Evolutionary conservation across 2,329 filamentous ascomycete genomes (phyloP).

Genomic region (Periconia macrospinosa): DNA sequence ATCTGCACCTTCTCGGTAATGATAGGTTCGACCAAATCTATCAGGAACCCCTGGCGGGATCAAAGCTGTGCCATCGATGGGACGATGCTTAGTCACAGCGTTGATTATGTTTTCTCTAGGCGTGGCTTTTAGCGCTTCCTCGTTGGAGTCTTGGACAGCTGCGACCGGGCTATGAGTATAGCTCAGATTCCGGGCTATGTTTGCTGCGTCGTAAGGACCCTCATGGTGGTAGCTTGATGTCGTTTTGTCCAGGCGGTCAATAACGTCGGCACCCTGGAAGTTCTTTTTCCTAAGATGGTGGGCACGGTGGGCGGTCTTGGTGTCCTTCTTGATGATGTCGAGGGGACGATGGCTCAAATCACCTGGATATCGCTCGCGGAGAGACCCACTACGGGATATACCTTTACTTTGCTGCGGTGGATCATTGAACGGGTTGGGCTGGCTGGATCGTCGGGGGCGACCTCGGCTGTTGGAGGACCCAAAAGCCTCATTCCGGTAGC

Average conservation of each 20-base stretch:
- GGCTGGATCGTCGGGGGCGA: conserved; percentile 38
- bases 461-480: conserved; percentile 26
- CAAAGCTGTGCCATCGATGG: conserved; percentile 76
- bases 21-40: conserved; percentile 67
- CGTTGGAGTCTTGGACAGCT: conserved; percentile 72
- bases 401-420: conserved; percentile 22
- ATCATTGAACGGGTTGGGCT: conserved; percentile 29
- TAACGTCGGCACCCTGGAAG: conserved; percentile 71
- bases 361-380: conserved; percentile 63
- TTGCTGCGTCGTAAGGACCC: conserved; percentile 84
- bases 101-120: conserved; percentile 77
- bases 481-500: conserved; percentile 36
- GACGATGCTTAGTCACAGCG: conserved; percentile 71
- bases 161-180: conserved; percentile 70
- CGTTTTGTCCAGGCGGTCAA: conserved; percentile 77
- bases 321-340: conserved; percentile 65
- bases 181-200: conserved; percentile 71
- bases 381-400: conserved; percentile 52
- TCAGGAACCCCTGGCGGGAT: conserved; percentile 76
- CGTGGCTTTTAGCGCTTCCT: conserved; percentile 77
- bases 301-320: conserved; percentile 65
- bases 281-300: conserved; percentile 68
- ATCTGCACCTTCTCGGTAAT: conserved; percentile 85
- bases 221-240: conserved; percentile 79
- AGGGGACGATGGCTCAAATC: conserved; percentile 69